A percentile compares a stretch with the other conserved stretches of the same genome.
Evolutionary conservation across 1,139 yeast species (phyloP).

Genomic region (Kazachstania sp.): DNA sequence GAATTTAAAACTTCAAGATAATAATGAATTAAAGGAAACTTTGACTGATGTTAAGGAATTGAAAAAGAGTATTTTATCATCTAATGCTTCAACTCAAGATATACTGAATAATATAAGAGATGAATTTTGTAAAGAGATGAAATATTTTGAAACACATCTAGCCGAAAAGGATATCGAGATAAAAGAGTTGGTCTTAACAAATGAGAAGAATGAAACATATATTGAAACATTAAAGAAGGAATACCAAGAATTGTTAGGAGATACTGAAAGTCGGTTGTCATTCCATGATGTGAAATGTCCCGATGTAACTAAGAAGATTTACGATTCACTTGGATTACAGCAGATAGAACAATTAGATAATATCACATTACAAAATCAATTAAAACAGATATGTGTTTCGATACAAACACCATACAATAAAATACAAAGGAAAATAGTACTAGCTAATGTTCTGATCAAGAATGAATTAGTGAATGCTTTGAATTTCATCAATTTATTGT

Average conservation of each 20-base stretch:
- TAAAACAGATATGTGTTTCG: slow-evolving; percentile 22
- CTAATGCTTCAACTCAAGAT: neutral
- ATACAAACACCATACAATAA: slow-evolving; percentile 29
- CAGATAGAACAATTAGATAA: slow-evolving; percentile 8
- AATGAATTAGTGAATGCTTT: slow-evolving; percentile 25
- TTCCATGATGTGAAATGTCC: slow-evolving; percentile 5
- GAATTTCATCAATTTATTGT: slow-evolving; percentile 28
- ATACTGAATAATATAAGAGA: neutral
- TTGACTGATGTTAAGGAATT: neutral
- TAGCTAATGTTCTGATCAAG: slow-evolving; percentile 25
- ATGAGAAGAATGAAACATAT: neutral
- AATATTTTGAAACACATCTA: slow-evolving; percentile 4
- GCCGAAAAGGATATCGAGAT: neutral
- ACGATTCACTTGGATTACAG: slow-evolving; percentile 3
- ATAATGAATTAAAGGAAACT: neutral
- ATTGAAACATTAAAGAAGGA: neutral
- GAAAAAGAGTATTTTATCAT: neutral
- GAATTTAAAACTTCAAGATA: neutral
- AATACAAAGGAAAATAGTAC: slow-evolving; percentile 24
- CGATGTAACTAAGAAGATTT: slow-evolving; percentile 1
- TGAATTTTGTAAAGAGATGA: neutral
- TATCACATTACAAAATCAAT: slow-evolving; percentile 27
- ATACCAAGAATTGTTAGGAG: slow-evolving; percentile 2
- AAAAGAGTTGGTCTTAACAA: slow-evolving; percentile 1
- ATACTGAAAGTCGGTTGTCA: slow-evolving; percentile 1